Base-by-base conservation (phyloP, 805 yeast species). In the Yamadazyma paraphyllophila region DNA sequence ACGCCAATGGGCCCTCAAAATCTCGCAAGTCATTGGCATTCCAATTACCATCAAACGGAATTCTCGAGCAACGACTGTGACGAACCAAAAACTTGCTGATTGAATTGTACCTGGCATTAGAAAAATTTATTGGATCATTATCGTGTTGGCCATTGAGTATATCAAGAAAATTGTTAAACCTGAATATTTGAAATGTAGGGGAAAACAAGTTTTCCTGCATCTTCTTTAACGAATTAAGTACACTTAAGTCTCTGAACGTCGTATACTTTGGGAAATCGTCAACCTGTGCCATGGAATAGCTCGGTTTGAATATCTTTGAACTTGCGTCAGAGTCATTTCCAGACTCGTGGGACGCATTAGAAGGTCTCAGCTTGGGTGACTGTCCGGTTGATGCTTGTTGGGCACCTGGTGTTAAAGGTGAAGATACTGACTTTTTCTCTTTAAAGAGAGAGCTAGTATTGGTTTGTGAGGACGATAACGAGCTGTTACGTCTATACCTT, bases 81-180 rank as follows among this genome's bases (percentile, higher is more conserved):
- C 55, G 47, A 12, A 46, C 6, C 10, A 52, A 20, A 39, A 52
- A 49, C 29, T 50, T 52, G 8, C 51, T 36, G 6, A 51, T 52
- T 1, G 59, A 55, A 29, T 43, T 50, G 24, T 37, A 48, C 32
- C 52, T 32, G 17, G 46, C 59, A 29, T 53, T 59, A 7, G 73
- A 69, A 54, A 70, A 70, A 43, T 62, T 69, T 9, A 69, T 57
- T 0, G 76, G 68, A 49, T 71, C 76, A 37, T 59, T 58, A 10
- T 49, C 48, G 35, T 63, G 73, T 36, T 65, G 67, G 10, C 57
- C 66, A 14, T 57, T 39, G 8, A 70, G 33, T 8, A 62, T 54
- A 12, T 62, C 65, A 15, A 71, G 56, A 45, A 65, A 71, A 36
- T 54, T 58, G 40, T 61, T 57, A 45, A 54, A 71, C n/a, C 71